A percentile compares a stretch with the other conserved stretches of the same genome.
phyloP scores from a whole-genome alignment of 2,329 filamentous ascomycete species.

The Aspergillus udagawae region DNA sequence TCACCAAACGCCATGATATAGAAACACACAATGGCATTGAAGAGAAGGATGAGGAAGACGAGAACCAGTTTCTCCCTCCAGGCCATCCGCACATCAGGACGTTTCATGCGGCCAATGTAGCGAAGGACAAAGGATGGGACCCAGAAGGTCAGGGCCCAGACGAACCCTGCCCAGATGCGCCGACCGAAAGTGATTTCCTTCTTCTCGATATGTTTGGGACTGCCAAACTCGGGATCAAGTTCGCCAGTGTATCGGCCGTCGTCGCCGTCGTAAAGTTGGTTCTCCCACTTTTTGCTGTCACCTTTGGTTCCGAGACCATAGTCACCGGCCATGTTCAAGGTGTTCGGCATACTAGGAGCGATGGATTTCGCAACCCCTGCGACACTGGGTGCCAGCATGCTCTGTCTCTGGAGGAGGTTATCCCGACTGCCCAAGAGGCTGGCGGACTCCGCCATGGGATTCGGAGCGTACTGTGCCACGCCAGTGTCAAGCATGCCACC shows the following conservation, averaged over 20 bases:
- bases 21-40: conserved; percentile 82
- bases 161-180: conserved; percentile 73
- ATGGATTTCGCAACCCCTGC: conserved; percentile 53
- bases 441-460: conserved; percentile 54
- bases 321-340: conserved; percentile 67
- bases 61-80: conserved; percentile 95
- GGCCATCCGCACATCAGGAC: conserved; percentile 92
- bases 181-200: conserved; percentile 60
- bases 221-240: conserved; percentile 73
- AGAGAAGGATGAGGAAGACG: conserved; percentile 70
- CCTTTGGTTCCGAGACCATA: conserved; percentile 87
- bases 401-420: conserved; percentile 52
- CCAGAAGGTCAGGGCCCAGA: conserved; percentile 89
- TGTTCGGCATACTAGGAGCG: conserved; percentile 43
- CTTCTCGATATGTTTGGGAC: conserved; percentile 71
- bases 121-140: conserved; percentile 81
- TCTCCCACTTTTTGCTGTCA: conserved; percentile 67
- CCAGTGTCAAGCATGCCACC: conserved; percentile 64
- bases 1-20: conserved; percentile 86
- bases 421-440: conserved; percentile 67
- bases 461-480: conserved; percentile 62
- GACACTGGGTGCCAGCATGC: conserved; percentile 46
- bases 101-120: conserved; percentile 90
- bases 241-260: conserved; percentile 62
- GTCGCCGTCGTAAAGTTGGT: conserved; percentile 67